These are phyloP conservation scores for Pisolithus tinctorius DNA, from an alignment of 768 basidiomycete genomes.

Conservation along the genomic window DNA sequence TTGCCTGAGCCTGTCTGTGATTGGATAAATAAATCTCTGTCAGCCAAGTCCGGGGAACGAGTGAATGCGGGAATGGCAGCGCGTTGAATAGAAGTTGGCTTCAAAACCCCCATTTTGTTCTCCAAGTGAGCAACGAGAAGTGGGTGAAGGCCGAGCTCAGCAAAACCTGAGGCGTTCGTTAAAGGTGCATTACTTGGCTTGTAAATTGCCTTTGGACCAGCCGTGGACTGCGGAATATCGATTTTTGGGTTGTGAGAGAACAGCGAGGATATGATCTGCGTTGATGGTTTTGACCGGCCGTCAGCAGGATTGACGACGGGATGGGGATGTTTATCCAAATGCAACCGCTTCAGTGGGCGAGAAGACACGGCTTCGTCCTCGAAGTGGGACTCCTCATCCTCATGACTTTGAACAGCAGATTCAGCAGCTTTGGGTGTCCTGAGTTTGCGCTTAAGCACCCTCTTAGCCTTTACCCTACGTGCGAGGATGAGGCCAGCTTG, in stretches of 20 bases:
- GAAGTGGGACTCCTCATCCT: constrained; percentile 18
- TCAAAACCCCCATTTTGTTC: constrained; percentile 72
- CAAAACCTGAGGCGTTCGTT: constrained; percentile 67
- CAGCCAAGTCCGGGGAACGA: constrained; percentile 28
- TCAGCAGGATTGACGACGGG: constrained; percentile 13
- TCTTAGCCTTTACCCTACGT: constrained; percentile 67
- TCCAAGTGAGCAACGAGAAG: constrained; percentile 72
- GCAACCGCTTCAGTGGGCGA: constrained; percentile 44
- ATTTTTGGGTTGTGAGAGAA: constrained; percentile 80
- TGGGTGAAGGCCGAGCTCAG: constrained; percentile 77
- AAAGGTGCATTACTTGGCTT: constrained; percentile 83
- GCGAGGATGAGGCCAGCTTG: constrained; percentile 1
- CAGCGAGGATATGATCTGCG: constrained; percentile 80
- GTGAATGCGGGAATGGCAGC: constrained; percentile 63
- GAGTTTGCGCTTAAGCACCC: constrained; percentile 54
- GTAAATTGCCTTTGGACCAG: constrained; percentile 20
- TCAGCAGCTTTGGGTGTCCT: constrained; percentile 23
- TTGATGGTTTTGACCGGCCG: constrained; percentile 25
- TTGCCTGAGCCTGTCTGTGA: constrained; percentile 98
- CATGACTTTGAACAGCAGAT: constrained; percentile 1
- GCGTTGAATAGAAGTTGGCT: constrained; percentile 88
- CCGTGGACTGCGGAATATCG: constrained; percentile 31
- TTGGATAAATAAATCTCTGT: constrained; percentile 85
- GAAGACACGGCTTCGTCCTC: constrained; percentile 14
- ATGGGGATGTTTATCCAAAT: constrained; percentile 22